Evolutionary conservation across 1,284 basidiomycete species (phyloP), one percentile per base, ranked within the genome.

Genomic region (Exobasidium rhododendri): DNA sequence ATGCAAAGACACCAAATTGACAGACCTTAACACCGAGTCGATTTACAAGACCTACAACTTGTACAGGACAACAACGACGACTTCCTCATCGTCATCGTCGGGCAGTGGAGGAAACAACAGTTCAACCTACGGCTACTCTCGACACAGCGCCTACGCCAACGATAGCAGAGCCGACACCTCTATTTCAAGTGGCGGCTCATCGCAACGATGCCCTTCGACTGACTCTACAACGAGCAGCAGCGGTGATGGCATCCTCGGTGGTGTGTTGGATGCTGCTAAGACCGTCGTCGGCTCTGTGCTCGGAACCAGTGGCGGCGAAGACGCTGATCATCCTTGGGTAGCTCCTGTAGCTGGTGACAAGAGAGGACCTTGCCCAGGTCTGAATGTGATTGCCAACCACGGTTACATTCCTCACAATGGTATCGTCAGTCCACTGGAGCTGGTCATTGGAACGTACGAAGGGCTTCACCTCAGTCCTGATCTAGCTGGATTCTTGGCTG

Each of bases 381-480:
- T 40, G 17, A 40, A 40, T 17, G 35, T 40, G 35, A 10, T 40
- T 7, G 35, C 35, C 17, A 40, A 40, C 56, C 75, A 79, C 64
- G 44, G 70, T 62, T 64, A 61, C 58, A 22, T 61, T 4, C 60
- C 59, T 2, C 57, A 73, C 28, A 69, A 63, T 58, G 80, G 80
- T 30, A 65, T 81, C 43, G 69, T 79, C 51, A 74, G 69, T 35
- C 56, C 62, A 2, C 47, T 62, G 32, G 62, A 76, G 58, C 68
- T 77, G 52, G 61, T 77, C 24, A 35, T 67, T 29, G 65, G 63
- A 6, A 62, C 58, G 2, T 61, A 59, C 22, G 11, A 59, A 1
- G 65, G 63, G 11, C 74, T 77, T 61, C 71, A 73, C 49, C 65
- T 80, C 32, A 69, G 59, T 10, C 68, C 69, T 5, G 79, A 80